Evolutionary conservation across 257 asterid species (phyloP).

Genomic region (Datura wrightii): DNA sequence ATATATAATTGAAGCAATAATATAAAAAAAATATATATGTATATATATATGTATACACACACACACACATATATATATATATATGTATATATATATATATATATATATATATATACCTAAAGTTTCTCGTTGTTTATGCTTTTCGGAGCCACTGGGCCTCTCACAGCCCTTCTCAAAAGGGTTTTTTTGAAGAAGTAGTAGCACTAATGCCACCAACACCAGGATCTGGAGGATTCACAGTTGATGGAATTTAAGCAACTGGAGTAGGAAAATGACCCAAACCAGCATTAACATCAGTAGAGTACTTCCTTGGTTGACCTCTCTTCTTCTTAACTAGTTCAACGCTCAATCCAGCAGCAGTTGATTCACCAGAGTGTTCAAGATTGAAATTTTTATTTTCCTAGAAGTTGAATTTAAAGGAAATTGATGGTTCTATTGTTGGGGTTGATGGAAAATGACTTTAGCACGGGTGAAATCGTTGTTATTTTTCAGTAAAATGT

Average conservation of each 20-base stretch:
- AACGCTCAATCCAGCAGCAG: constrained; percentile 30
- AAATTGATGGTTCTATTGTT: constrained; percentile 53
- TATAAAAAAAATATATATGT: no score
- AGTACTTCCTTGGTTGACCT: constrained; percentile 67
- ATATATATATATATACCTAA: constrained; percentile 43
- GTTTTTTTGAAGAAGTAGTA: constrained; percentile 28
- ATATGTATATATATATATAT: no score
- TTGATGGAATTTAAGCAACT: constrained; percentile 42
- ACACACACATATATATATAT: no score
- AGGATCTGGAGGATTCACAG: constrained; percentile 34
- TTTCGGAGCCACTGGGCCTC: constrained; percentile 57
- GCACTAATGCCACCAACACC: constrained; percentile 43
- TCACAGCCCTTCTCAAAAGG: constrained; percentile 49
- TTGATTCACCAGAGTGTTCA: constrained; percentile 45
- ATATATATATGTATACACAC: no score
- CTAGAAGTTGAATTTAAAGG: constrained; percentile 46
- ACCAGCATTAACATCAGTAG: constrained; percentile 48
- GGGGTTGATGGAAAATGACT: no score
- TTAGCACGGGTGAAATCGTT: no score
- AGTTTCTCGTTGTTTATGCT: constrained; percentile 18
- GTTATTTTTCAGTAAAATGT: no score
- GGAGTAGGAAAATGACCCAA: constrained; percentile 68
- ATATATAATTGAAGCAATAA: background rate
- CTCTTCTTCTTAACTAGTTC: constrained; percentile 50
- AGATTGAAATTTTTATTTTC: background rate